Percentiles rank a stretch among this genome's conserved stretches.
Evolutionary conservation across 2,329 filamentous ascomycete genomes (phyloP).

Genomic region (Aspergillaceae sp.): DNA sequence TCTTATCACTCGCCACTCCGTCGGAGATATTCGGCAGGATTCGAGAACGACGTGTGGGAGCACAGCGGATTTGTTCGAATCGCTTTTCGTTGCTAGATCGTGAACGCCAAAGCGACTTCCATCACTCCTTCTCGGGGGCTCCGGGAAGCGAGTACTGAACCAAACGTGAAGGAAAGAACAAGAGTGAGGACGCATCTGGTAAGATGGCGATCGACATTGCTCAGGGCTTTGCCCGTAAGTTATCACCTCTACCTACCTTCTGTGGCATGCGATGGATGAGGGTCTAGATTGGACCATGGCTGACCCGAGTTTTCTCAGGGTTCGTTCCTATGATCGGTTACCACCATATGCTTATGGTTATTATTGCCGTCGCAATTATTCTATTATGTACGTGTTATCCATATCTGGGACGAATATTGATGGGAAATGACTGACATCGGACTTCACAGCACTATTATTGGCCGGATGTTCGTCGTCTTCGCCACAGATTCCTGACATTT

Average conservation of each 20-base stretch:
- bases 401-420: no score
- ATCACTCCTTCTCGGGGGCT: constrained; percentile 31
- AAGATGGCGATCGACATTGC: constrained; percentile 24
- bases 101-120: background rate
- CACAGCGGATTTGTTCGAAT: background rate
- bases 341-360: constrained; percentile 91
- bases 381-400: constrained; percentile 65
- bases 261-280: background rate
- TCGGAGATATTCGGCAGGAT: background rate
- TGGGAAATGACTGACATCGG: constrained; percentile 9
- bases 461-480: constrained; percentile 96
- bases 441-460: constrained; percentile 64
- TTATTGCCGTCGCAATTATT: constrained; percentile 90
- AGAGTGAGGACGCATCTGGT: constrained; percentile 3
- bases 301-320: constrained; percentile 29
- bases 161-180: constrained; percentile 6
- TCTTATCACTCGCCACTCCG: background rate
- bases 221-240: constrained; percentile 30
- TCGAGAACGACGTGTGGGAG: background rate
- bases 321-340: constrained; percentile 56
- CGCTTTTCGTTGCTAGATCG: background rate
- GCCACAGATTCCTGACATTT: constrained; percentile 88
- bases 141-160: constrained; percentile 31
- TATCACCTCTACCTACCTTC: background rate
- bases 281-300: background rate